Conservation (phyloP, 805 yeast species). For the Lipomyces spencermartinsiae region DNA sequence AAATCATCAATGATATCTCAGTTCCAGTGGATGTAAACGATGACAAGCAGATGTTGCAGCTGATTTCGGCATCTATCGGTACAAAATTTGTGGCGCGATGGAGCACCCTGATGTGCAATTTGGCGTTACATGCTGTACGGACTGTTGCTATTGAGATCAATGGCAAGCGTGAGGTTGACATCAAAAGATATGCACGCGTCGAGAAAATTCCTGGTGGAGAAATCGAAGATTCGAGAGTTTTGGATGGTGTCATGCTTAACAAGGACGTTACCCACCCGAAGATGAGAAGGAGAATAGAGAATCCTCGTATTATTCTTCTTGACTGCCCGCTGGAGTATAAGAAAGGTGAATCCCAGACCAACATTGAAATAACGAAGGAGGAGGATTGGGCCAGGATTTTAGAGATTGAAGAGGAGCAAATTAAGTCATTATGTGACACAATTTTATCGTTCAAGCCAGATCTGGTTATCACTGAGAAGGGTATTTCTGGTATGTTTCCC, state of each 20-base stretch:
- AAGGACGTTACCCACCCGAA: conserved; percentile 99
- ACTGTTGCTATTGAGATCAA: conserved; percentile 70
- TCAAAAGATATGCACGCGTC: conserved; percentile 88
- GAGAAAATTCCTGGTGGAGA: conserved; percentile 99
- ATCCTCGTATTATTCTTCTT: conserved; percentile 85
- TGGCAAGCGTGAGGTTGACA: conserved; percentile 76
- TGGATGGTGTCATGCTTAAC: conserved; percentile 90
- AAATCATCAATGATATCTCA: conserved; percentile 81
- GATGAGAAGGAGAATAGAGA: conserved; percentile 87
- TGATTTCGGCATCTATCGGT: conserved; percentile 91
- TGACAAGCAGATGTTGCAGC: conserved; percentile 83
- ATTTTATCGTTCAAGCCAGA: conserved; percentile 87
- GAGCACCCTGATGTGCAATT: conserved; percentile 88
- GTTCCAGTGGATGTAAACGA: conserved; percentile 81
- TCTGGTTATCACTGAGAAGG: conserved; percentile 95
- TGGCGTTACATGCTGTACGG: conserved; percentile 86
- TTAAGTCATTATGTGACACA: conserved; percentile 82
- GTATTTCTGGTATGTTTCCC: conserved; percentile 69
- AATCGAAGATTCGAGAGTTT: conserved; percentile 82
- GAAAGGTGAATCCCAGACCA: conserved; percentile 98
- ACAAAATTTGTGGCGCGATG: conserved; percentile 92
- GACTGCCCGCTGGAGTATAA: conserved; percentile 98
- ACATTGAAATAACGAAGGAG: conserved; percentile 94
- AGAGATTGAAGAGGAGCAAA: conserved; percentile 98
- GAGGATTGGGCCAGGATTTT: conserved; percentile 94